These are phyloP conservation scores for Bipolaris gigantea DNA, from an alignment of 2,329 filamentous ascomycete genomes.

Conservation along the genomic window DNA sequence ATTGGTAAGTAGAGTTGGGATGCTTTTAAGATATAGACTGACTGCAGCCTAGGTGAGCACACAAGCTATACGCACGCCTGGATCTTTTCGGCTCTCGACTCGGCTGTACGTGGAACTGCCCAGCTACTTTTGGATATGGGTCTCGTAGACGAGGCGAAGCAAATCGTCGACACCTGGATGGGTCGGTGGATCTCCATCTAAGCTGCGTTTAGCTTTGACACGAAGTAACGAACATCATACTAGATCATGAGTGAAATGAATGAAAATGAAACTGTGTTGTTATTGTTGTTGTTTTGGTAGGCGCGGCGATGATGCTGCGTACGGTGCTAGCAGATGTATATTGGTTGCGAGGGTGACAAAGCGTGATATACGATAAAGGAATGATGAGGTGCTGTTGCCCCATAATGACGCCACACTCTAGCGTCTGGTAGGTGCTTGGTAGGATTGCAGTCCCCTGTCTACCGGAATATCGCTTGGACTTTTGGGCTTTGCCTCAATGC, in stretches of 20 bases:
- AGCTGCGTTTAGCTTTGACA: slow-evolving; percentile 5
- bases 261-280: too few relatives aligned
- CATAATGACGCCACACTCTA: slow-evolving; percentile 4
- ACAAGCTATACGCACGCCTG: slow-evolving; percentile 67
- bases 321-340: not conserved
- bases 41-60: slow-evolving; percentile 2
- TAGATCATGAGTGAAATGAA: not conserved
- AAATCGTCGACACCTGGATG: slow-evolving; percentile 67
- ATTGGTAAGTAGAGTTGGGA: slow-evolving; percentile 62
- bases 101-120: slow-evolving; percentile 65
- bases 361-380: not conserved
- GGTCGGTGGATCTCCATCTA: slow-evolving; percentile 60
- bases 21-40: not conserved
- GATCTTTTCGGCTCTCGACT: slow-evolving; percentile 69
- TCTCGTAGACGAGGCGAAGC: slow-evolving; percentile 70
- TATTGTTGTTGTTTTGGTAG: too few relatives aligned
- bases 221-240: not conserved
- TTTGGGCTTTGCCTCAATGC: too few relatives aligned
- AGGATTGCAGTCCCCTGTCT: too few relatives aligned
- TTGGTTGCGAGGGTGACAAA: not conserved
- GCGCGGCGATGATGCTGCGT: not conserved
- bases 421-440: not conserved
- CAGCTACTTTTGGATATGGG: slow-evolving; percentile 67
- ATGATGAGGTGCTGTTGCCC: slow-evolving; percentile 1
- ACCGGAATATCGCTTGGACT: too few relatives aligned